These are phyloP conservation scores for Paramecium biaurelia DNA, from an alignment of 73 alveolate genomes.

Conservation along the genomic window DNA sequence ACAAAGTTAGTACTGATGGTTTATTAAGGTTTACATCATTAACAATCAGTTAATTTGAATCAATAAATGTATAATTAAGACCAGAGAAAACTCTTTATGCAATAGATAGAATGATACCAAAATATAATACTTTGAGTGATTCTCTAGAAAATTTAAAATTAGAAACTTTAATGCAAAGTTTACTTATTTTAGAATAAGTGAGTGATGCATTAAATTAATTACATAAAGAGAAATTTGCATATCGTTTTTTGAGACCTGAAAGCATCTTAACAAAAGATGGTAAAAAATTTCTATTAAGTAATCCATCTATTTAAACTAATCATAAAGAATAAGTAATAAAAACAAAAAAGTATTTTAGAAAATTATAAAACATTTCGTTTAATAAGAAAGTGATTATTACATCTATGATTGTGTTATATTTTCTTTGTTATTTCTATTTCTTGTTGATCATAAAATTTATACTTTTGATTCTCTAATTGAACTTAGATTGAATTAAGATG, in stretches of 20 bases:
- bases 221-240: constrained; percentile 26
- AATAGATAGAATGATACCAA: constrained; percentile 32
- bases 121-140: neutral
- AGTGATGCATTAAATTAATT: neutral
- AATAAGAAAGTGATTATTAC: neutral
- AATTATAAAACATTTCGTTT: neutral
- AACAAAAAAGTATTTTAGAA: neutral
- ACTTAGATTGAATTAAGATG: neutral
- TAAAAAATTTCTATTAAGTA: neutral
- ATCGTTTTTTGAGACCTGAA: constrained; percentile 32
- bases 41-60: neutral
- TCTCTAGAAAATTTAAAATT: neutral
- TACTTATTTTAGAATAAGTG: neutral
- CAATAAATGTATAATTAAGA: neutral
- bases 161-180: neutral
- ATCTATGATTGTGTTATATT: neutral
- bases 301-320: constrained; percentile 4
- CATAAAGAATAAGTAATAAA: neutral
- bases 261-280: neutral
- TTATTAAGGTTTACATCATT: constrained; percentile 1
- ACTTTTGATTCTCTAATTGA: constrained; percentile 1
- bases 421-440: neutral
- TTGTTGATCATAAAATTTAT: neutral
- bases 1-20: neutral
- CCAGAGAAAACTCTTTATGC: neutral